Evolutionary conservation across 805 yeast species (phyloP).

Genomic region (Lachancea dasiensis): DNA sequence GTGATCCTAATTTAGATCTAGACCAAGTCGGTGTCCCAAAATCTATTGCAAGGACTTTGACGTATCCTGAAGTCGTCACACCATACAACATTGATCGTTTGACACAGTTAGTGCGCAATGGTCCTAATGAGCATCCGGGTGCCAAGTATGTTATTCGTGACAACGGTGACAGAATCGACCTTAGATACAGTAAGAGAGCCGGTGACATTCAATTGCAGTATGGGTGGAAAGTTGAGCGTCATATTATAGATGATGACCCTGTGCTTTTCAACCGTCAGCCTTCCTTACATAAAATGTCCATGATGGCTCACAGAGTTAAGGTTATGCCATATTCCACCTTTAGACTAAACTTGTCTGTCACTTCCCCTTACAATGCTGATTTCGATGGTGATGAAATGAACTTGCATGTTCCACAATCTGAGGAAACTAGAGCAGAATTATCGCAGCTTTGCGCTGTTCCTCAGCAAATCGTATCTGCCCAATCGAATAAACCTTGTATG

Average conservation of each 20-base stretch:
- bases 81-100: conserved; percentile 93
- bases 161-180: conserved; percentile 97
- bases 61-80: conserved; percentile 96
- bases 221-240: conserved; percentile 99
- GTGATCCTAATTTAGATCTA: conserved; percentile 95
- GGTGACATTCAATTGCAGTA: conserved; percentile 97
- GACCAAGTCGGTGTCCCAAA: conserved; percentile 99
- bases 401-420: conserved; percentile 97
- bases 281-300: conserved; percentile 97
- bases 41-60: conserved; percentile 89
- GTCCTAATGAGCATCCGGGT: conserved; percentile 99
- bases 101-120: conserved; percentile 91
- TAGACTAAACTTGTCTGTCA: conserved; percentile 91
- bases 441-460: conserved; percentile 96
- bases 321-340: conserved; percentile 99
- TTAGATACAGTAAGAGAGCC: conserved; percentile 94
- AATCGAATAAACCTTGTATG: conserved; percentile 98
- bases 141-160: conserved; percentile 98
- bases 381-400: conserved; percentile 99
- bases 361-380: conserved; percentile 99
- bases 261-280: conserved; percentile 99
- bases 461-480: conserved; percentile 95
- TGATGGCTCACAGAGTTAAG: conserved; percentile 98
- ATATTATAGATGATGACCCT: conserved; percentile 95
- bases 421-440: conserved; percentile 94